These are phyloP conservation scores for Tephrocybe sp. DNA, from an alignment of 768 basidiomycete species.

Conservation along the genomic window DNA sequence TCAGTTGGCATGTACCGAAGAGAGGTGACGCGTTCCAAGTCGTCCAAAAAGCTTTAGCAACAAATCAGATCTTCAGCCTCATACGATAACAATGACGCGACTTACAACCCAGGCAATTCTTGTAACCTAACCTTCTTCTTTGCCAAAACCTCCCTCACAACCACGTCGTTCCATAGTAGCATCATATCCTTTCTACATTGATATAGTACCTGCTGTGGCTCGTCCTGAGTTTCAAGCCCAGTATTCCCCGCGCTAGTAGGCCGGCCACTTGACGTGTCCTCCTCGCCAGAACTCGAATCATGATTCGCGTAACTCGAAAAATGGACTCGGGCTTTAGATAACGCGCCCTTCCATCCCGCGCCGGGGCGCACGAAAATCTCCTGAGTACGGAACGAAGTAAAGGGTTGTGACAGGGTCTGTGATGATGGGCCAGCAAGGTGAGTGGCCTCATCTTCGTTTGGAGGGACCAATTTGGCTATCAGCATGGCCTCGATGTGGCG, in stretches of 20 bases:
- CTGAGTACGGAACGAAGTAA: constrained; percentile 30
- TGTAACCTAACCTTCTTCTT: constrained; percentile 62
- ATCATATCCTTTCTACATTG: constrained; percentile 64
- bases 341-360: constrained; percentile 59
- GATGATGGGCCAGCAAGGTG: constrained; percentile 30
- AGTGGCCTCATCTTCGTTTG: constrained; percentile 58
- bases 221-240: constrained; percentile 48
- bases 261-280: constrained; percentile 20
- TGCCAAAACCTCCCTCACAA: constrained; percentile 52
- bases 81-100: constrained; percentile 13
- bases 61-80: neutral
- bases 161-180: constrained; percentile 62
- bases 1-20: constrained; percentile 66
- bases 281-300: neutral
- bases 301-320: constrained; percentile 21
- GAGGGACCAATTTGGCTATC: constrained; percentile 66
- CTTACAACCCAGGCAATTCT: constrained; percentile 75
- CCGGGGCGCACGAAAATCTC: constrained; percentile 68
- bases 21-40: constrained; percentile 62
- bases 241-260: constrained; percentile 45
- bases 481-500: constrained; percentile 68
- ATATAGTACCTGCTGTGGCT: constrained; percentile 57
- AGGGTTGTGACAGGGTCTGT: constrained; percentile 5
- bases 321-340: constrained; percentile 42
- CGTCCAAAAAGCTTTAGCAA: constrained; percentile 60